phyloP scores from a whole-genome alignment of 805 yeast genomes.

The Cyberlindnera mycetangii region DNA sequence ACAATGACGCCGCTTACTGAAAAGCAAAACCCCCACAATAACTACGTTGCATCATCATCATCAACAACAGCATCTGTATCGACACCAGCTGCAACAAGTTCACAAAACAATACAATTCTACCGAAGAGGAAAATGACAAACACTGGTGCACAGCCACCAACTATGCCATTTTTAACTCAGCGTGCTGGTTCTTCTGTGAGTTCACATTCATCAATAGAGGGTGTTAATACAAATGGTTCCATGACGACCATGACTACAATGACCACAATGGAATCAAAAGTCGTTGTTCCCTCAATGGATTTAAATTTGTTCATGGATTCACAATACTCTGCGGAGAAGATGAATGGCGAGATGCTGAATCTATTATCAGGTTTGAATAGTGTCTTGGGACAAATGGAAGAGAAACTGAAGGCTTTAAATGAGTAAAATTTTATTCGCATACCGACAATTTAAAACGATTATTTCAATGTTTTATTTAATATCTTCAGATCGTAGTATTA shows the following conservation, averaged over 20 bases:
- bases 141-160: slow-evolving; percentile 12
- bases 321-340: slow-evolving; percentile 22
- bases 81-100: neutral
- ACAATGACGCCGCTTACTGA: slow-evolving; percentile 84
- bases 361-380: slow-evolving; percentile 22
- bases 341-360: slow-evolving; percentile 27
- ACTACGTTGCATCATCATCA: neutral
- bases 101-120: slow-evolving; percentile 3
- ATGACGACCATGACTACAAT: slow-evolving; percentile 11
- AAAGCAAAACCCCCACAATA: slow-evolving; percentile 29
- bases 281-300: slow-evolving; percentile 17
- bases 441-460: neutral
- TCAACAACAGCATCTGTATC: neutral
- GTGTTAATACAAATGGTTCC: slow-evolving; percentile 6
- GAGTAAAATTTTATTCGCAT: slow-evolving; percentile 13
- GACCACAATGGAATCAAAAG: slow-evolving; percentile 7
- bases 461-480: neutral
- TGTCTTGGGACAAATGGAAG: slow-evolving; percentile 31
- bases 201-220: slow-evolving; percentile 18
- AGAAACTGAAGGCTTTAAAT: slow-evolving; percentile 25
- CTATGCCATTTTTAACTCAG: slow-evolving; percentile 18
- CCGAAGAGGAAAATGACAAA: slow-evolving; percentile 15
- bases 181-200: slow-evolving; percentile 15
- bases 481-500: neutral
- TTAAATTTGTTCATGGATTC: slow-evolving; percentile 23